Evolutionary conservation across 2,329 filamentous ascomycete species (phyloP), one percentile per base, ranked within the genome.

Genomic region (Dothidotthia symphoricarpi): DNA sequence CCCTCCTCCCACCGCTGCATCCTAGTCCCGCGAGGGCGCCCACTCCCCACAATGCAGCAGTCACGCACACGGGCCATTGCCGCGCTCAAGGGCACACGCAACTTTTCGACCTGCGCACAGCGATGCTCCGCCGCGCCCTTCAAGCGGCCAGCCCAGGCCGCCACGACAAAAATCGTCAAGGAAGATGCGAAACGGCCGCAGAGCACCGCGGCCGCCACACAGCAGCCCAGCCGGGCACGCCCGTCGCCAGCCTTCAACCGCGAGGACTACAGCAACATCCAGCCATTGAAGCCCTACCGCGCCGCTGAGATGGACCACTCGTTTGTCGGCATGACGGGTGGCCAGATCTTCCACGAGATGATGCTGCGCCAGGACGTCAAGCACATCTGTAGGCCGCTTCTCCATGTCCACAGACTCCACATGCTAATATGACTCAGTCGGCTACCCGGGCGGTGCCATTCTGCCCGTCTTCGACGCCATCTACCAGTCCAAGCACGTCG

Each of bases 311-410:
- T 76, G 72, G 73, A 75, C 60, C 73, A 76, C 55, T 73, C 71
- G 44, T 95, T 97, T 69, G 88, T 97, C 62, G 91, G 91, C 49
- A 91, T 90, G 77, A 95, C 82, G 33, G 91, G 93, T 64, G 93
- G 93, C 64, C 85, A 96, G 70, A 96, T 97, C 57, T 95, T 97
- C 71, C 90, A 97, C 69, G 91, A 97, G 73, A 97, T 97, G 91
- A 96, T 98, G 90, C 77, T 95, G 46, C 80, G 91, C 62, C 86
- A 91, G 57, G 80, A 77, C 56, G 91, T 98, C 39, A 93, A 96
- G 74, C 88, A 96, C 68, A 80, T 97, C 63, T 97, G 88, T 95
- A 77, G 64, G 88, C 83, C 37, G 30, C 22, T 15, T 27, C 36
- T 31, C 34, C 26, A 13, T 10, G 13, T n/a, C n/a, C 31, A 28